These are phyloP conservation scores for Boechera divaricarpa DNA, from an alignment of 345 rosid species.

Conservation along the genomic window DNA sequence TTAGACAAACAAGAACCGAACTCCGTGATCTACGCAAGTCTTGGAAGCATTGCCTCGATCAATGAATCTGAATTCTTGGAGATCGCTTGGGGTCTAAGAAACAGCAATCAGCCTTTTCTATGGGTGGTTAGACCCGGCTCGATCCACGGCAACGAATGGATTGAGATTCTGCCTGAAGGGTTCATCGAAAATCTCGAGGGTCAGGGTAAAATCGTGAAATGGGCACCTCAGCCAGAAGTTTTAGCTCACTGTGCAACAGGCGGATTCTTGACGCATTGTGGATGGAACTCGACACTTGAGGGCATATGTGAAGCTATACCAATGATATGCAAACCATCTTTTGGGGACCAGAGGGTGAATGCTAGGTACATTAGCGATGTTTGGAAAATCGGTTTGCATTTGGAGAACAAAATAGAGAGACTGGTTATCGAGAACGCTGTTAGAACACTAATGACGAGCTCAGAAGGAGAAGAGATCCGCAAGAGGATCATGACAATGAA, in stretches of 20 bases:
- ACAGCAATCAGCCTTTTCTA: slow-evolving; percentile 60
- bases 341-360: slow-evolving; percentile 46
- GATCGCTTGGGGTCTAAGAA: slow-evolving; percentile 68
- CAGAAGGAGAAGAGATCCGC: slow-evolving; percentile 42
- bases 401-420: slow-evolving; percentile 43
- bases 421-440: slow-evolving; percentile 22
- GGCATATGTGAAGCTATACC: slow-evolving; percentile 46
- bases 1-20: slow-evolving; percentile 53
- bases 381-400: slow-evolving; percentile 44
- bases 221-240: slow-evolving; percentile 47
- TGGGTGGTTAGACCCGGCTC: slow-evolving; percentile 74
- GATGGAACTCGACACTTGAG: slow-evolving; percentile 47
- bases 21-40: slow-evolving; percentile 65
- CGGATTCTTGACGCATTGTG: slow-evolving; percentile 48
- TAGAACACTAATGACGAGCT: slow-evolving; percentile 32
- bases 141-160: slow-evolving; percentile 44
- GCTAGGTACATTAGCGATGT: slow-evolving; percentile 38
- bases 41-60: slow-evolving; percentile 60
- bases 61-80: slow-evolving; percentile 52
- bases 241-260: slow-evolving; percentile 45
- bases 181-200: slow-evolving; percentile 32
- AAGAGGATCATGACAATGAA: slow-evolving; percentile 40
- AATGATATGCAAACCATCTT: slow-evolving; percentile 47
- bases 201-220: slow-evolving; percentile 40
- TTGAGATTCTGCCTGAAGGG: slow-evolving; percentile 44